Evolutionary conservation across 2,329 filamentous ascomycete species (phyloP).

Genomic region (Rhynchosporium graminicola): DNA sequence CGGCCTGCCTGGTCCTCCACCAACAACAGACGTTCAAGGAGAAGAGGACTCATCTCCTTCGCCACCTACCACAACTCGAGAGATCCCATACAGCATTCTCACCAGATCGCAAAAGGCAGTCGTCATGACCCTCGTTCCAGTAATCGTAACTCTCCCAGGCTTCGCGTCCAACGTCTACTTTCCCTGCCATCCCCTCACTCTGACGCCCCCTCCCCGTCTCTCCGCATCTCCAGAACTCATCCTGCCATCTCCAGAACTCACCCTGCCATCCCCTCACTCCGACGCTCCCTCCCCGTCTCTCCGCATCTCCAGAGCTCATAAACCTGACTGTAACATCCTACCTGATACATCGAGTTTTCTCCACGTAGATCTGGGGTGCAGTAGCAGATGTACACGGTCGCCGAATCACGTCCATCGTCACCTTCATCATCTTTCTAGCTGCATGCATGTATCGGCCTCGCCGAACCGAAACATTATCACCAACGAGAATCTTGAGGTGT

Average conservation of each 20-base stretch:
- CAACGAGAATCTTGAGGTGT: conserved; percentile 55
- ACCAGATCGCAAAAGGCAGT: conserved; percentile 28
- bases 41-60: not conserved
- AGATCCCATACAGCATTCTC: conserved; percentile 34
- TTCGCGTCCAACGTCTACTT: conserved; percentile 36
- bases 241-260: too few species aligned
- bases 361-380: conserved; percentile 49
- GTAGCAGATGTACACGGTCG: conserved; percentile 54
- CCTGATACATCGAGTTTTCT: conserved; percentile 56
- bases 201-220: conserved; percentile 24
- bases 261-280: conserved; percentile 34
- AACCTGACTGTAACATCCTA: conserved; percentile 39
- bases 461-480: conserved; percentile 49
- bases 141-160: conserved; percentile 34
- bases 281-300: conserved; percentile 23
- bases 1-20: not conserved
- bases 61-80: conserved; percentile 9
- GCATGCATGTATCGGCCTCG: conserved; percentile 55
- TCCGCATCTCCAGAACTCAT: conserved; percentile 31
- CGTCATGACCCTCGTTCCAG: conserved; percentile 30
- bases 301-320: conserved; percentile 31
- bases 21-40: not conserved
- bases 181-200: conserved; percentile 33
- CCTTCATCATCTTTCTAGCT: conserved; percentile 54
- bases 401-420: conserved; percentile 53